Evolutionary conservation across 2,329 filamentous ascomycete species (phyloP).

Genomic region (Helminthosporium solani): DNA sequence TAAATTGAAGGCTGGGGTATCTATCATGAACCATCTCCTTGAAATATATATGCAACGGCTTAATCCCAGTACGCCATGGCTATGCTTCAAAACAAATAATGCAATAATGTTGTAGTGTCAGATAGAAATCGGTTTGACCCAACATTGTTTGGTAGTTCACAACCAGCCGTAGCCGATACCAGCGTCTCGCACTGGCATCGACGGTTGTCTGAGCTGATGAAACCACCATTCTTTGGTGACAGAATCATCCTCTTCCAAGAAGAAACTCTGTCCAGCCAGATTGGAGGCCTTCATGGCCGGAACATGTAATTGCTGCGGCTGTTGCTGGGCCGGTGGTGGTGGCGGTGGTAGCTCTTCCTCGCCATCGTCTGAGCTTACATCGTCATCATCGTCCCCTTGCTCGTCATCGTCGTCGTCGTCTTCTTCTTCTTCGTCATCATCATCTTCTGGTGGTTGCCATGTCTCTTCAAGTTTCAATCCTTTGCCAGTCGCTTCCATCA

Average conservation of each 20-base stretch:
- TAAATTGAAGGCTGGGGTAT: slow-evolving; percentile 34
- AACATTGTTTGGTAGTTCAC: slow-evolving; percentile 12
- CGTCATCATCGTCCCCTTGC: slow-evolving; percentile 28
- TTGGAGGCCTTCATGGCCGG: slow-evolving; percentile 32
- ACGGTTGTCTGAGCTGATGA: slow-evolving; percentile 38
- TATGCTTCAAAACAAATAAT: slow-evolving; percentile 23
- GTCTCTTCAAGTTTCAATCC: slow-evolving; percentile 80
- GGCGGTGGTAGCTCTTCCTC: slow-evolving; percentile 38
- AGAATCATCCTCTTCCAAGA: slow-evolving; percentile 43
- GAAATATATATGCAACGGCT: slow-evolving; percentile 10
- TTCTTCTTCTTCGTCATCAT: slow-evolving; percentile 32
- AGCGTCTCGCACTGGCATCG: slow-evolving; percentile 41
- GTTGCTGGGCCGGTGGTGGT: slow-evolving; percentile 21
- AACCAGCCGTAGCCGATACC: slow-evolving; percentile 43
- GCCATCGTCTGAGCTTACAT: slow-evolving; percentile 47
- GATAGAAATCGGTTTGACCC: slow-evolving; percentile 9
- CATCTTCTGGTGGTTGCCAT: slow-evolving; percentile 63
- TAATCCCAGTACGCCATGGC: slow-evolving; percentile 29
- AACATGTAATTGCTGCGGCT: slow-evolving; percentile 21
- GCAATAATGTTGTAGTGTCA: slow-evolving; percentile 12
- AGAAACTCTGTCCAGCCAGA: slow-evolving; percentile 45
- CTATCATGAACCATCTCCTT: slow-evolving; percentile 10
- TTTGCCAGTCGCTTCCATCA: slow-evolving; percentile 60
- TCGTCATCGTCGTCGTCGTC: slow-evolving; percentile 51
- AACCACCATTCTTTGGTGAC: slow-evolving; percentile 46